Conservation (phyloP, 208 protist species). For the Porcisia hertigi region DNA sequence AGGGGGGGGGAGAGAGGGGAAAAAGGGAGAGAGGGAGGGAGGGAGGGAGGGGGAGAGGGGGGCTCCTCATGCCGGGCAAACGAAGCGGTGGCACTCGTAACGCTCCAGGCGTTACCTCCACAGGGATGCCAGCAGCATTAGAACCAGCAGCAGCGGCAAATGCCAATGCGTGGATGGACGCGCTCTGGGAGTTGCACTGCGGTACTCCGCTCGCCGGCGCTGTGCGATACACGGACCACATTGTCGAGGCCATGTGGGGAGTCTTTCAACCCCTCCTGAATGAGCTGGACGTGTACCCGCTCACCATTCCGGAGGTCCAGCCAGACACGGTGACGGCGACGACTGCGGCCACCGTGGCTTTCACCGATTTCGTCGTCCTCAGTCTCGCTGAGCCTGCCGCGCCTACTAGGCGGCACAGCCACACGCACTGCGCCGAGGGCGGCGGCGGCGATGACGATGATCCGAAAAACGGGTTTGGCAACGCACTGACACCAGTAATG, state of each 20-base stretch:
- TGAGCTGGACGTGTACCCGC: slow-evolving; percentile 36
- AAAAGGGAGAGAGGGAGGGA: too few species aligned
- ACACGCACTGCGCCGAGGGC: neutral
- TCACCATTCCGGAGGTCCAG: slow-evolving; percentile 20
- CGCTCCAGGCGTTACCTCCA: neutral
- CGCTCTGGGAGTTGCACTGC: slow-evolving; percentile 70
- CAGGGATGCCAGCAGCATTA: neutral
- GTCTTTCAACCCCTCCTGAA: slow-evolving; percentile 61
- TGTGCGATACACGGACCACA: slow-evolving; percentile 55
- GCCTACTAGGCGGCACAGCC: neutral
- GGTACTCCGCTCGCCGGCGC: slow-evolving; percentile 30
- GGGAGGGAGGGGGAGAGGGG: too few species aligned
- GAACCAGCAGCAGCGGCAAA: slow-evolving; percentile 9
- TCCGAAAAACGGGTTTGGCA: slow-evolving; percentile 21
- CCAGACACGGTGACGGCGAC: slow-evolving; percentile 15
- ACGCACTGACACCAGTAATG: slow-evolving; percentile 45
- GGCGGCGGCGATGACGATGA: slow-evolving; percentile 4
- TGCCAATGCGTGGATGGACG: slow-evolving; percentile 41
- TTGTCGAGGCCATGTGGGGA: slow-evolving; percentile 74
- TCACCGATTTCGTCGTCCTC: slow-evolving; percentile 24
- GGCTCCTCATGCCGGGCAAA: neutral
- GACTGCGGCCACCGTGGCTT: slow-evolving; percentile 14
- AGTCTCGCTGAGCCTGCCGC: slow-evolving; percentile 8
- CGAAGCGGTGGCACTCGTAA: neutral
- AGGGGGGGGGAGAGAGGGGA: too few species aligned